Evolutionary conservation across 345 rosid genomes (phyloP).

Genomic region (Linum tenue): DNA sequence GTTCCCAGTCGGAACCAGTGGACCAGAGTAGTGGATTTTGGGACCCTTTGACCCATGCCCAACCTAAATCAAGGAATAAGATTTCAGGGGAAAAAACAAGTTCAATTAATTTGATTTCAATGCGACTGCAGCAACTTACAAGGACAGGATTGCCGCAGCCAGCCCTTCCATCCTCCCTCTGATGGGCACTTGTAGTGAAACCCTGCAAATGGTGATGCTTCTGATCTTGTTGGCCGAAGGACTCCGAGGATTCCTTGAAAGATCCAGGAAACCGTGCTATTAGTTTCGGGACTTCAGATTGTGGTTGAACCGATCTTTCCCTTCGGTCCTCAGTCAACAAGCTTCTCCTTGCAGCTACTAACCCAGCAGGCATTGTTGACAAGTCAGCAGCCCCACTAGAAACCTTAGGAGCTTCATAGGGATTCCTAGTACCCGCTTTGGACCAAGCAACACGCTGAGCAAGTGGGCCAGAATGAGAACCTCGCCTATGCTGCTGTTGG

Average conservation of each 20-base stretch:
- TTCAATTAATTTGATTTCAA: too few species aligned
- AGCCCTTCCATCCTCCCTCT: slow-evolving; percentile 51
- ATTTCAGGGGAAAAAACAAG: background rate
- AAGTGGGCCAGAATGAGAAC: slow-evolving; percentile 89
- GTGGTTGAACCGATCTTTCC: slow-evolving; percentile 39
- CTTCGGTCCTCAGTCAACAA: slow-evolving; percentile 45
- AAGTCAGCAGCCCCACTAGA: slow-evolving; percentile 47
- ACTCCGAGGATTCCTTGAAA: slow-evolving; percentile 74
- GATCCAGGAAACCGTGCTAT: slow-evolving; percentile 81
- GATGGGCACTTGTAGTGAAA: too few species aligned
- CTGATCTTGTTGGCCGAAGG: slow-evolving; percentile 42
- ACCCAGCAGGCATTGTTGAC: slow-evolving; percentile 44
- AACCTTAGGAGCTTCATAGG: slow-evolving; percentile 55
- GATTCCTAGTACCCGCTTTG: slow-evolving; percentile 51
- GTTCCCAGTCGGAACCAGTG: too few species aligned
- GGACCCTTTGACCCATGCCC: too few species aligned
- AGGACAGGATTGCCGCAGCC: slow-evolving; percentile 60
- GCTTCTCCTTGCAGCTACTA: slow-evolving; percentile 50
- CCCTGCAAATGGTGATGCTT: slow-evolving; percentile 40
- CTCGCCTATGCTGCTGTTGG: too few species aligned
- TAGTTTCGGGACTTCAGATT: slow-evolving; percentile 49
- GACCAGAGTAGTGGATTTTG: too few species aligned
- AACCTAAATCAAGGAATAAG: slow-evolving; percentile 28
- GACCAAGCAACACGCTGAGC: slow-evolving; percentile 71
- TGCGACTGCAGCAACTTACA: slow-evolving; percentile 49